A percentile compares a stretch with the other conserved stretches of the same genome.
Conservation (phyloP, 2,329 filamentous ascomycete species). For the Penicillium sp. region DNA sequence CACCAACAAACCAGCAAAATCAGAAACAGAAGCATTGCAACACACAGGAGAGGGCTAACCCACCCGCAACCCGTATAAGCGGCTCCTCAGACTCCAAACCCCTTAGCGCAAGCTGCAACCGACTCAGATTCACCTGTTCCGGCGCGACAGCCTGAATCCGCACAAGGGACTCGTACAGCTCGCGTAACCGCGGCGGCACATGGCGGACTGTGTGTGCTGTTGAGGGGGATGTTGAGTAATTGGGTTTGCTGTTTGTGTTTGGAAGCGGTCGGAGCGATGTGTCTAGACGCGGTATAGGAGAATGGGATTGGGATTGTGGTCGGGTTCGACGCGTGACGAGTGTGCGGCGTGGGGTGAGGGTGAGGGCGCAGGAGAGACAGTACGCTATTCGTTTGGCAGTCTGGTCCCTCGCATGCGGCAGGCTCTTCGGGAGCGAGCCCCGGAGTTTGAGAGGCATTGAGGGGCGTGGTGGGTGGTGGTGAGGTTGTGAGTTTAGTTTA, state of each 20-base stretch:
- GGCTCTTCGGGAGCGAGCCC: conserved; percentile 41
- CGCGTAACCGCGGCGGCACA: conserved; percentile 57
- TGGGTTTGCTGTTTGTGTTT: conserved; percentile 23
- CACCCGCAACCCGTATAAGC: conserved; percentile 61
- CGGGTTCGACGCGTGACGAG: conserved; percentile 34
- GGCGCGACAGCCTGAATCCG: conserved; percentile 58
- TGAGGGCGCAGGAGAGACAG: conserved; percentile 48
- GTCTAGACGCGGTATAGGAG: background rate
- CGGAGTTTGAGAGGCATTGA: conserved; percentile 48
- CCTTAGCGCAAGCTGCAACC: conserved; percentile 63
- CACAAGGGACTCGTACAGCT: conserved; percentile 59
- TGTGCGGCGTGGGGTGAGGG: conserved; percentile 33
- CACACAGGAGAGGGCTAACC: conserved; percentile 21
- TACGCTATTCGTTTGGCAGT: conserved; percentile 33
- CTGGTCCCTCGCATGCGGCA: conserved; percentile 34
- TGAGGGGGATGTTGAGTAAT: conserved; percentile 37
- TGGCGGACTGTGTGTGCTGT: conserved; percentile 59
- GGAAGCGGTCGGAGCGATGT: conserved; percentile 44
- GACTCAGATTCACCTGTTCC: conserved; percentile 62
- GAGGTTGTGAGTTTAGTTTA: background rate
- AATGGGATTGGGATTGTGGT: background rate
- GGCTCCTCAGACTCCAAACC: conserved; percentile 61
- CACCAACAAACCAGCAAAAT: background rate
- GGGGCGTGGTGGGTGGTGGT: background rate
- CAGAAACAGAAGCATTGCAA: background rate